phyloP scores from a whole-genome alignment of 352 stramenopile genomes.

The Phytopythium kandeliae region DNA sequence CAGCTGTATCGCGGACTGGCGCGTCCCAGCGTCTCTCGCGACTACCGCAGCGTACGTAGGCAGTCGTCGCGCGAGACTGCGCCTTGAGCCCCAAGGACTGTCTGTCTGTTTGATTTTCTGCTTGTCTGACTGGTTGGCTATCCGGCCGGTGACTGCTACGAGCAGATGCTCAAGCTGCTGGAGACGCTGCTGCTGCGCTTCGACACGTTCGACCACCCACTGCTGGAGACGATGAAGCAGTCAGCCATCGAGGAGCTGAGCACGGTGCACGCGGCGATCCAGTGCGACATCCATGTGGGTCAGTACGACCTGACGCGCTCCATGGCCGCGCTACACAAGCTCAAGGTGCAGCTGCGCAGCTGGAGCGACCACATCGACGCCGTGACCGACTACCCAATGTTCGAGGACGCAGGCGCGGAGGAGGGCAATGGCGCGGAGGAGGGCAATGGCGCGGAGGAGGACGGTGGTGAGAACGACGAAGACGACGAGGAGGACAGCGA shows the following conservation, averaged over 20 bases:
- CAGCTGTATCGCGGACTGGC: conserved; percentile 61
- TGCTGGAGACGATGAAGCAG: conserved; percentile 61
- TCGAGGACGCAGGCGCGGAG: conserved; percentile 31
- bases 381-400: conserved; percentile 73
- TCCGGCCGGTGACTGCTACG: no score
- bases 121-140: no score
- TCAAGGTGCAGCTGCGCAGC: conserved; percentile 54
- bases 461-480: no score
- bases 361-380: conserved; percentile 82
- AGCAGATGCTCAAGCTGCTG: conserved; percentile 38
- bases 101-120: no score
- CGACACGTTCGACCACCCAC: conserved; percentile 59
- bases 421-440: no score
- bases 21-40: conserved; percentile 35
- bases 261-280: conserved; percentile 54
- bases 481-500: no score
- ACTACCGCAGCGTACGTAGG: conserved; percentile 41
- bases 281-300: conserved; percentile 58
- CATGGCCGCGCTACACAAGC: conserved; percentile 63
- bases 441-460: no score
- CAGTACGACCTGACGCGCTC: conserved; percentile 78
- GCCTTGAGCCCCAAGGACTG: no score
- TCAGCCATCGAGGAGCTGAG: conserved; percentile 69
- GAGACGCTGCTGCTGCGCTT: conserved; percentile 51
- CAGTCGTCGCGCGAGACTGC: no score